Evolutionary conservation across 202 grass and related monocot species (phyloP).

Genomic region (Schoenoplectus tabernaemontani): DNA sequence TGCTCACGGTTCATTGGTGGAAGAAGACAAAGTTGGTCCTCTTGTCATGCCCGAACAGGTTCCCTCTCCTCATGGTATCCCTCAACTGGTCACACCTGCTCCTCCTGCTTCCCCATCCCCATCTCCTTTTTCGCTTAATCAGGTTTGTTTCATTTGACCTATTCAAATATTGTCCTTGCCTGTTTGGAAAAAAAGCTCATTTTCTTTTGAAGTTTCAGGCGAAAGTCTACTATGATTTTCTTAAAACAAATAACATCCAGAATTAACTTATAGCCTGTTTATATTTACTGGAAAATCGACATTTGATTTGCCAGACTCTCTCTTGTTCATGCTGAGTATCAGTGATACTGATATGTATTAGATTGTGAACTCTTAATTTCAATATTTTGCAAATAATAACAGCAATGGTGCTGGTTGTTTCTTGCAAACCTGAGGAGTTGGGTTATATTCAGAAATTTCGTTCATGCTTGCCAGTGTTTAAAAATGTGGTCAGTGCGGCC

Average conservation of each 20-base stretch:
- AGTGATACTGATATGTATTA: background rate
- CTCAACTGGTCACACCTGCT: constrained; percentile 48
- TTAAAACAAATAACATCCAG: too few species aligned
- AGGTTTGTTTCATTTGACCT: constrained; percentile 39
- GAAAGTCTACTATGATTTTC: too few species aligned
- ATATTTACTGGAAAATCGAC: background rate
- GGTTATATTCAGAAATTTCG: background rate
- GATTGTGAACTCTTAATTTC: background rate
- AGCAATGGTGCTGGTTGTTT: constrained; percentile 4
- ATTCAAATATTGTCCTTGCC: background rate
- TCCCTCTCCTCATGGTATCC: constrained; percentile 33
- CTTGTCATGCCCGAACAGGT: constrained; percentile 78
- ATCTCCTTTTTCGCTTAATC: constrained; percentile 73
- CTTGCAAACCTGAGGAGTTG: background rate
- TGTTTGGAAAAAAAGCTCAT: background rate
- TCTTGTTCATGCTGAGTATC: background rate
- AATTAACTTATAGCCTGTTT: too few species aligned
- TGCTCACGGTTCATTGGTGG: constrained; percentile 54
- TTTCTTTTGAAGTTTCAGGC: background rate
- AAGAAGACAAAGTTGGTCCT: constrained; percentile 79
- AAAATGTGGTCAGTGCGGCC: too few species aligned
- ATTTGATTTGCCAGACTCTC: background rate
- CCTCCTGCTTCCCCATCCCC: constrained; percentile 52
- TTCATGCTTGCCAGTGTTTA: background rate
- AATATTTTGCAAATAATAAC: constrained; percentile 11